Evolutionary conservation across 352 stramenopile genomes (phyloP).

Genomic region (Phytophthora multivora): DNA sequence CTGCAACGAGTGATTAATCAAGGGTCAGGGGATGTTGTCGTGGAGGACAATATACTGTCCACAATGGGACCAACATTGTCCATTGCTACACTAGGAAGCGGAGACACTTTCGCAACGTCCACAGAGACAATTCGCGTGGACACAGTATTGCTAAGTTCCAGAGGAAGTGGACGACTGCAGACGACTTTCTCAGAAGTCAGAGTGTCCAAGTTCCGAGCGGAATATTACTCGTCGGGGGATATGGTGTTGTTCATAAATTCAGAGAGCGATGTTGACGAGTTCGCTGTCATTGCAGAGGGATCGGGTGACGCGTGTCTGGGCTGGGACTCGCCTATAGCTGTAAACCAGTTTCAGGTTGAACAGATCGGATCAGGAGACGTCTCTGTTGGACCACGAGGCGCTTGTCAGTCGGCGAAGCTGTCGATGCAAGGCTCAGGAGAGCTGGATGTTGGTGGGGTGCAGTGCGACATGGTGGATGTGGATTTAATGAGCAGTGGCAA

Average conservation of each 20-base stretch:
- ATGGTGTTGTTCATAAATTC: slow-evolving; percentile 2
- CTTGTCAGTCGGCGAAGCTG: slow-evolving; percentile 17
- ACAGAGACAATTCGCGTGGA: slow-evolving; percentile 20
- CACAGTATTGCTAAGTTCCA: slow-evolving; percentile 19
- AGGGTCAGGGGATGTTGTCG: slow-evolving; percentile 14
- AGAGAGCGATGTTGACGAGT: slow-evolving; percentile 9
- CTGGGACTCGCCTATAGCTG: slow-evolving; percentile 2
- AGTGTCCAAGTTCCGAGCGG: slow-evolving; percentile 13
- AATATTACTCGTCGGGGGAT: slow-evolving; percentile 27
- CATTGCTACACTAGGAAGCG: slow-evolving; percentile 20
- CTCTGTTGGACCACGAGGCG: slow-evolving; percentile 16
- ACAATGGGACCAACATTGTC: slow-evolving; percentile 13
- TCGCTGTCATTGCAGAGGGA: slow-evolving; percentile 14
- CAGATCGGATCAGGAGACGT: slow-evolving; percentile 24
- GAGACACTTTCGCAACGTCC: slow-evolving; percentile 15
- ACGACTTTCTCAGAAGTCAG: slow-evolving; percentile 12
- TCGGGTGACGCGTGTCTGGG: slow-evolving; percentile 25
- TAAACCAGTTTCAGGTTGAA: slow-evolving; percentile 12
- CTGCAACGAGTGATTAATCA: slow-evolving; percentile 21
- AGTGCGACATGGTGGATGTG: slow-evolving; percentile 41
- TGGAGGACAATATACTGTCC: slow-evolving; percentile 20
- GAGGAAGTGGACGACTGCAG: slow-evolving; percentile 24
- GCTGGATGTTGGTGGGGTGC: slow-evolving; percentile 42
- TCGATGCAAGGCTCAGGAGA: slow-evolving; percentile 35
- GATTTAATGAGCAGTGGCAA: slow-evolving; percentile 43